phyloP scores from a whole-genome alignment of 768 basidiomycete genomes.

The Suillus subalutaceus region DNA sequence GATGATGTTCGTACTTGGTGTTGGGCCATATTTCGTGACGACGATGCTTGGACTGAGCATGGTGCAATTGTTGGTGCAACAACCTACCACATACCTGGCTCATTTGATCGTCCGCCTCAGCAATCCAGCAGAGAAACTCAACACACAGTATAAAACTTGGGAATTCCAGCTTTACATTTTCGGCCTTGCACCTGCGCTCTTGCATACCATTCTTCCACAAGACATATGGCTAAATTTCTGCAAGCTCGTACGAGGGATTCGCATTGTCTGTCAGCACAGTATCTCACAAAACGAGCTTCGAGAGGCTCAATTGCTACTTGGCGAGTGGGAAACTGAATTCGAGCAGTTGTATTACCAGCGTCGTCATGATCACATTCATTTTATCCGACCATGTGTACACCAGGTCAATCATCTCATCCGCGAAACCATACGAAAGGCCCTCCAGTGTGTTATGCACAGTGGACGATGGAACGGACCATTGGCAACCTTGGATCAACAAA shows the following conservation, averaged over 20 bases:
- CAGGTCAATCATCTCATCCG: slow-evolving; percentile 5
- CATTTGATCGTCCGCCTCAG: neutral
- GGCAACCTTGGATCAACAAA: slow-evolving; percentile 31
- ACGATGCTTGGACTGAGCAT: too few relatives aligned
- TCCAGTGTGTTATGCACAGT: slow-evolving; percentile 20
- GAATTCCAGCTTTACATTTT: slow-evolving; percentile 28
- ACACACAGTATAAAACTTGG: slow-evolving; percentile 33
- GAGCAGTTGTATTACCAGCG: slow-evolving; percentile 33
- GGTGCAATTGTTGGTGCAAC: too few relatives aligned
- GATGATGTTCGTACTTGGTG: too few relatives aligned
- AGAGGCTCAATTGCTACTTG: slow-evolving; percentile 19
- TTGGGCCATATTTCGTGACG: too few relatives aligned
- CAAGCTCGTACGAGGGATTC: slow-evolving; percentile 26
- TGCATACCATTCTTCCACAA: slow-evolving; percentile 19
- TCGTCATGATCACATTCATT: neutral
- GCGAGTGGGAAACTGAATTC: slow-evolving; percentile 31
- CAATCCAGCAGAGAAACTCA: slow-evolving; percentile 31
- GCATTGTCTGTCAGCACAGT: slow-evolving; percentile 22
- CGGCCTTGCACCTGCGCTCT: slow-evolving; percentile 21
- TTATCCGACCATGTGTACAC: slow-evolving; percentile 7
- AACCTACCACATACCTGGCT: too few relatives aligned
- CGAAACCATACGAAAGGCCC: slow-evolving; percentile 28
- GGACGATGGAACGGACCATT: slow-evolving; percentile 32
- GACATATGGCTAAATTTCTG: slow-evolving; percentile 26
- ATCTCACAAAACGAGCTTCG: slow-evolving; percentile 20